Evolutionary conservation across 768 basidiomycete genomes (phyloP), one percentile per base, ranked within the genome.

Genomic region (Macrolepiota albuminosa): DNA sequence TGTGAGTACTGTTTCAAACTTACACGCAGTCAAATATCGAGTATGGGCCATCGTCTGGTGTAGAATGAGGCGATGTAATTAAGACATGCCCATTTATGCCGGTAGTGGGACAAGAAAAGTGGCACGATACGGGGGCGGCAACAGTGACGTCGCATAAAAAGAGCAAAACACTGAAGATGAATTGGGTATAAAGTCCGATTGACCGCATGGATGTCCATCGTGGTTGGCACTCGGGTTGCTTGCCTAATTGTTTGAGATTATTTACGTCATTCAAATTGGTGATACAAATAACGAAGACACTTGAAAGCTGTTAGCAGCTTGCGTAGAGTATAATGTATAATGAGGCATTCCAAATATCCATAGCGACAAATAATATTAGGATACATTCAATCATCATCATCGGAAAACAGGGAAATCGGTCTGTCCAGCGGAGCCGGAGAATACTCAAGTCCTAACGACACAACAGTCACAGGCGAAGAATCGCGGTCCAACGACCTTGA

Each of bases 1-100:
- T n/a, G n/a, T 2, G 3, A 21, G 26, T 6, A 11, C 11, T 42
- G 29, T 8, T 43, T 8, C 14, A 14, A 24, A 59, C 64, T 50
- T 59, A 68, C 64, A 68, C 55, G 48, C 68, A 68, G 24, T 68
- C 68, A 49, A 68, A 68, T 29, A 68, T 62, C 11, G 67, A 67
- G 45, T 65, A 68, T 18, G 66, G 55, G 1, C 59, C 64, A 11
- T 63, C 60, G 36, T 67, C 65, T 2, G 60, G 40, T 34, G 61
- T 54, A 5, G 67, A 63, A 21, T 60, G n/a, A 13, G 58, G 53
- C 8, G 56, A 57, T 21, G 42, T 58, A 8, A 67, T 64, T 11
- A 68, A 59, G 6, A 16, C 31, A 47, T 56, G 45, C 10, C 63
- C 66, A 36, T 57, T 49, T 16, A 52, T 37, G 37, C 64, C 67